Conservation (phyloP, 495 filamentous ascomycete species). For the Lepidopterella palustris region DNA sequence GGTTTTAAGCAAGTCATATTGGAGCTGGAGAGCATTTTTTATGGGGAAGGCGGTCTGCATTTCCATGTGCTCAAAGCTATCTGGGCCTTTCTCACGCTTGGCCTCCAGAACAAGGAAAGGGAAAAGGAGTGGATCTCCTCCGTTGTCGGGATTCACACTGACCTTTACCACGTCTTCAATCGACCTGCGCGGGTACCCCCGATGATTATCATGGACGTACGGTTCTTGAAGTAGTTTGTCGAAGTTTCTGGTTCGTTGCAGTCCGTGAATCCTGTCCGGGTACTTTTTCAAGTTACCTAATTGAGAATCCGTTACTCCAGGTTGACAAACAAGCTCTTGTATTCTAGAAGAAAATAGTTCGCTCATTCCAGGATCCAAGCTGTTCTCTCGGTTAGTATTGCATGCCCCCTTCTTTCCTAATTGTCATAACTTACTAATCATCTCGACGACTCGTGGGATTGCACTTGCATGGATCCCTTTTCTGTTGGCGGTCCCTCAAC, state of each 20-base stretch:
- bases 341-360: constrained; percentile 6
- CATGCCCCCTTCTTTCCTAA: not conserved
- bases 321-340: not conserved
- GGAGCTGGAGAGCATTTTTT: constrained; percentile 1
- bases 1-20: constrained; percentile 2
- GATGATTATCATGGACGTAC: constrained; percentile 1
- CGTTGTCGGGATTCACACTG: constrained; percentile 6
- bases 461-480: constrained; percentile 6
- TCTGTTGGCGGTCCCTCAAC: not conserved
- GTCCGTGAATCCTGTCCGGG: constrained; percentile 1
- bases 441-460: constrained; percentile 4
- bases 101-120: constrained; percentile 26
- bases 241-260: not conserved
- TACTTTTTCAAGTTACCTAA: not conserved
- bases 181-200: not conserved
- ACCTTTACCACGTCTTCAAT: not conserved
- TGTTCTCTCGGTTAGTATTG: not conserved
- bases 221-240: not conserved
- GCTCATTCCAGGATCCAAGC: constrained; percentile 3
- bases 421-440: constrained; percentile 4
- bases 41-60: constrained; percentile 21
- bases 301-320: not conserved
- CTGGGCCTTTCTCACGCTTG: constrained; percentile 16
- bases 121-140: constrained; percentile 10
- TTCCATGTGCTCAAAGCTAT: constrained; percentile 17